Percentiles rank a stretch among this genome's conserved stretches.
These are phyloP conservation scores for Citrus glauca DNA, from an alignment of 345 rosid genomes.

Conservation along the genomic window DNA sequence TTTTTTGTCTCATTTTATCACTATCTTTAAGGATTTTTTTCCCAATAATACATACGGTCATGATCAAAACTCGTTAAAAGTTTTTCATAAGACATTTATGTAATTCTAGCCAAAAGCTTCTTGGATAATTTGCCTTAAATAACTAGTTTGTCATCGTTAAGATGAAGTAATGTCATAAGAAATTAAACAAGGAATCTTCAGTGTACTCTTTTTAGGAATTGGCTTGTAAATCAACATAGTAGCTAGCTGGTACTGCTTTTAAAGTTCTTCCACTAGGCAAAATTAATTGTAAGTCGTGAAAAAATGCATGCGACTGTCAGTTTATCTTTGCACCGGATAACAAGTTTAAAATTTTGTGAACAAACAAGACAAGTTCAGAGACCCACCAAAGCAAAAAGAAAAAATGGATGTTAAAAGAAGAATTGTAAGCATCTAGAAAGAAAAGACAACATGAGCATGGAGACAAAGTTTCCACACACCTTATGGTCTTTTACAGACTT, in stretches of 20 bases:
- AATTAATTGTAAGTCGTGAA: background rate
- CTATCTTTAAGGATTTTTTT: too few relatives aligned
- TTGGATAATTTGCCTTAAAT: background rate
- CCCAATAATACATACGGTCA: background rate
- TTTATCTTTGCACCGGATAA: constrained; percentile 6
- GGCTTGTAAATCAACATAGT: background rate
- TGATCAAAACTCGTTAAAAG: background rate
- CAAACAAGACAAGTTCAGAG: constrained; percentile 21
- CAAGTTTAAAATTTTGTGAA: background rate
- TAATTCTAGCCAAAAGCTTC: background rate
- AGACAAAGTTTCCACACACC: constrained; percentile 42
- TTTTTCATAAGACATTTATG: background rate
- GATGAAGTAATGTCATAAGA: background rate
- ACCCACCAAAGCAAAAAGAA: background rate
- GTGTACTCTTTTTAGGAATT: background rate
- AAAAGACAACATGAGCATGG: constrained; percentile 34
- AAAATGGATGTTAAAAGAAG: background rate
- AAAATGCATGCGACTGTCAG: background rate
- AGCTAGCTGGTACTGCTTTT: background rate
- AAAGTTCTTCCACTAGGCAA: background rate
- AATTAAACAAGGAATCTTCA: background rate
- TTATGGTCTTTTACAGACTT: constrained; percentile 41
- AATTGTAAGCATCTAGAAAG: constrained; percentile 25
- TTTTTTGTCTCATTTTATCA: background rate
- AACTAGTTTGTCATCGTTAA: background rate